phyloP scores from a whole-genome alignment of 2,329 filamentous ascomycete genomes.

The Diaporthe longicolla region DNA sequence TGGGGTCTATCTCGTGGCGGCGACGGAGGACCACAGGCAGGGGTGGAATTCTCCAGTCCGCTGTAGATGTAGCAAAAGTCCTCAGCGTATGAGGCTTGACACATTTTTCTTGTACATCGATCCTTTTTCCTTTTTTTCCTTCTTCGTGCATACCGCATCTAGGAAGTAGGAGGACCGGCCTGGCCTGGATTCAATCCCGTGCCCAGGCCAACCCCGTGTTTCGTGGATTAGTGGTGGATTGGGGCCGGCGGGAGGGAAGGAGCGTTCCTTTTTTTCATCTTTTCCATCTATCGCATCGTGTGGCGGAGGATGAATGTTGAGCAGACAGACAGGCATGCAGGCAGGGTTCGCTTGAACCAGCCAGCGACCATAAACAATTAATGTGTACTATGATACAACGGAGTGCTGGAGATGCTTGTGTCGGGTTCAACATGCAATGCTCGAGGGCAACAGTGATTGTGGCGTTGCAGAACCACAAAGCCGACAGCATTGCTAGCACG shows the following conservation, averaged over 20 bases:
- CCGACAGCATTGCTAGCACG: not conserved
- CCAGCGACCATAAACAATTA: conserved; percentile 34
- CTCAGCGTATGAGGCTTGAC: not conserved
- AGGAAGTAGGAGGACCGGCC: not conserved
- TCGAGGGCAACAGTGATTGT: no score
- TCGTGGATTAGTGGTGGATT: not conserved
- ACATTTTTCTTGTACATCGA: conserved; percentile 33
- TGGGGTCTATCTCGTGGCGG: not conserved
- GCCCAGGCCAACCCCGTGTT: not conserved
- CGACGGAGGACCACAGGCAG: no score
- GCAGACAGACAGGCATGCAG: not conserved
- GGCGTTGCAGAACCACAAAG: no score
- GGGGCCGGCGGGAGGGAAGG: not conserved
- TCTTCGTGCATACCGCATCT: conserved; percentile 18
- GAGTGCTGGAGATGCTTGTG: not conserved
- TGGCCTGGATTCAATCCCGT: not conserved
- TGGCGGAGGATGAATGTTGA: not conserved
- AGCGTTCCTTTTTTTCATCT: not conserved
- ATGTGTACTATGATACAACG: conserved; percentile 36
- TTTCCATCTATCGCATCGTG: not conserved
- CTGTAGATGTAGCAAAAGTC: not conserved
- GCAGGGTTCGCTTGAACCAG: not conserved
- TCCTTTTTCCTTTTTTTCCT: no score
- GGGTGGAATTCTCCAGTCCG: not conserved
- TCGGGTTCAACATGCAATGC: no score